Evolutionary conservation across 2,329 filamentous ascomycete genomes (phyloP), one percentile per base, ranked within the genome.

Genomic region (Didymella sp.): DNA sequence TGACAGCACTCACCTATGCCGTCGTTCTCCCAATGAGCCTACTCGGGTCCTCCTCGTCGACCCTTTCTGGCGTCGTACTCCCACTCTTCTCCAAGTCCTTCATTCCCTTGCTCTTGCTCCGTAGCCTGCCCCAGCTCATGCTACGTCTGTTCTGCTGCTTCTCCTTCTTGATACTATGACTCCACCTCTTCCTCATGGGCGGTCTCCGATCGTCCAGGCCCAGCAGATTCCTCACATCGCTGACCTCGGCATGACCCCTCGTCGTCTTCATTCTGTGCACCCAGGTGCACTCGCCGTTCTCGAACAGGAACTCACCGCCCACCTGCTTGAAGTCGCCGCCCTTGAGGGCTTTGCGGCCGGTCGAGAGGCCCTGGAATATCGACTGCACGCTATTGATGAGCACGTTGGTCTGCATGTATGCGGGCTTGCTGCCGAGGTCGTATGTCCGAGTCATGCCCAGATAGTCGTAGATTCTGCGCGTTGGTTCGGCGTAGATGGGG

Each of bases 201-300:
- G 68, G 66, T 44, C 67, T 67, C 22, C 54, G 58, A 6, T 52
- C 69, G 38, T 73, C 68, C 19, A 77, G 49, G 0, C 87, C 87
- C 42, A 92, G 73, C 12, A 90, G 74, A 64, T 84, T 79, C 76
- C 86, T 84, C 52, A 92, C 67, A 72, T 88, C 87, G 0, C 82
- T 81, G 1, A 93, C 80, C 78, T 92, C 90, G 1, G 85, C 84
- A 71, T 96, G 91, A 64, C 93, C 91, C 45, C 91, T 79, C 12
- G 90, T 94, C 55, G 85, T 90, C 70, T 81, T 82, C 91, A 96
- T 96, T 25, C 90, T 82, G 76, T 94, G 90, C 67, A 89, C 92
- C 91, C 91, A 96, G 1, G 85, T 87, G 25, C 91, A 83, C 51
- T 78, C 79, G 76, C 89, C 89, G 68, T 84, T 80, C 68, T 90